Evolutionary conservation across 1,284 basidiomycete species (phyloP).

Genomic region (Apiotrichum montevideense): DNA sequence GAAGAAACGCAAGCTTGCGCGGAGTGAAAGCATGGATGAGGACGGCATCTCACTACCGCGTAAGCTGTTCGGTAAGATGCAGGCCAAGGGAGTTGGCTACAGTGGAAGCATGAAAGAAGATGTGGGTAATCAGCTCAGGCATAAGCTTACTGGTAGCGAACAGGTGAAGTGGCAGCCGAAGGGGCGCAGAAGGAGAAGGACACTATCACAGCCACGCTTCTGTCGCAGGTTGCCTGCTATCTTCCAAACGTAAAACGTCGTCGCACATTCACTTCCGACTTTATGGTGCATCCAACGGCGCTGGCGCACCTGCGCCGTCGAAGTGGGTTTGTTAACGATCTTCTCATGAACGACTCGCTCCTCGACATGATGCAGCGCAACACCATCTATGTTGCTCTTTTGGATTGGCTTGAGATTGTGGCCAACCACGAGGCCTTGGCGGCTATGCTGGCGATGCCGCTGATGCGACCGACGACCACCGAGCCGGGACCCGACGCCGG

Average conservation of each 20-base stretch:
- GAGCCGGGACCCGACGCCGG: conserved; percentile 9
- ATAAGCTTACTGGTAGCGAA: not conserved
- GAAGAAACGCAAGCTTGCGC: no score
- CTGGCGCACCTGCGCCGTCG: conserved; percentile 79
- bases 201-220: conserved; percentile 60
- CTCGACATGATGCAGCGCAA: conserved; percentile 85
- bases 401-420: conserved; percentile 88
- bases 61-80: no score
- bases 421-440: conserved; percentile 83
- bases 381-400: conserved; percentile 75
- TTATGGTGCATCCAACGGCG: conserved; percentile 78
- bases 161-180: conserved; percentile 63
- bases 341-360: conserved; percentile 81
- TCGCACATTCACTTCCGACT: conserved; percentile 72
- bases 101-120: conserved; percentile 72
- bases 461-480: conserved; percentile 57
- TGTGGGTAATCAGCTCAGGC: conserved; percentile 51
- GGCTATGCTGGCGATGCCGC: conserved; percentile 92
- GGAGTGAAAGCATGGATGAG: no score
- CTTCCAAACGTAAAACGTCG: conserved; percentile 68
- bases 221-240: conserved; percentile 65
- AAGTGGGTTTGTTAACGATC: conserved; percentile 75
- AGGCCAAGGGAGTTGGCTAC: conserved; percentile 70
- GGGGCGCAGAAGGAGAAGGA: conserved; percentile 66
- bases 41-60: no score